Evolutionary conservation across 495 filamentous ascomycete species (phyloP).

Genomic region (Cercophora sp.): DNA sequence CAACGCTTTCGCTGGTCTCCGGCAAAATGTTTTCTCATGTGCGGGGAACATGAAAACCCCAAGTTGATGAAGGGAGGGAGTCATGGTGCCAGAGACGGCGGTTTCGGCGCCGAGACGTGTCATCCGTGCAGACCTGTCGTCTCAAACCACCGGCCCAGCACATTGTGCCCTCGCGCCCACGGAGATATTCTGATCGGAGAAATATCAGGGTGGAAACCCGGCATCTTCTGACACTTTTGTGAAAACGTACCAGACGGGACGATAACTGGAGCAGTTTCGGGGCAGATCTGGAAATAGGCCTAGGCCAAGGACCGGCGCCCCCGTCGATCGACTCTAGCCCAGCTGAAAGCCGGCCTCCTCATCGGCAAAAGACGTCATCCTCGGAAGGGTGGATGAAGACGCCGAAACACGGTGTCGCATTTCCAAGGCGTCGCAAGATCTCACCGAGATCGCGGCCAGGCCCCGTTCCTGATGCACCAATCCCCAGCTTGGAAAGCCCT

Average conservation of each 20-base stretch:
- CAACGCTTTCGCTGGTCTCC: not conserved
- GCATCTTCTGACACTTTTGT: not conserved
- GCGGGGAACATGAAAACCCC: not conserved
- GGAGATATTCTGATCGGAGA: slow-evolving; percentile 8
- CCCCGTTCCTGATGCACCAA: slow-evolving; percentile 2
- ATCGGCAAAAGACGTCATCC: slow-evolving; percentile 1
- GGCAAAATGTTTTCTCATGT: not conserved
- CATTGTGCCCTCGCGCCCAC: not conserved
- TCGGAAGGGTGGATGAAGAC: not conserved
- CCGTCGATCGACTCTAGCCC: not conserved
- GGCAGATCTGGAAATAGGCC: slow-evolving; percentile 1
- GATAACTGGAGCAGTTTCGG: not conserved
- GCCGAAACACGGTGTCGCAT: not conserved
- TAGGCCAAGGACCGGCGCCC: not conserved
- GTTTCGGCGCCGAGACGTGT: not conserved
- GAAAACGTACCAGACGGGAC: not conserved
- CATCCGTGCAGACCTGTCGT: not conserved
- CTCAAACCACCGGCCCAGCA: not conserved
- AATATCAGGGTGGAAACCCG: not conserved
- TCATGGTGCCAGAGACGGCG: not conserved
- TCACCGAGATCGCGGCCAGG: slow-evolving; percentile 2
- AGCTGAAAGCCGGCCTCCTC: not conserved
- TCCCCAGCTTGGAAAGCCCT: not conserved
- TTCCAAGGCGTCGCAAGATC: slow-evolving; percentile 10
- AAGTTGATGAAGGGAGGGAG: not conserved